These are phyloP conservation scores for Coniferiporia weirii DNA, from an alignment of 1,284 basidiomycete species.

Conservation along the genomic window DNA sequence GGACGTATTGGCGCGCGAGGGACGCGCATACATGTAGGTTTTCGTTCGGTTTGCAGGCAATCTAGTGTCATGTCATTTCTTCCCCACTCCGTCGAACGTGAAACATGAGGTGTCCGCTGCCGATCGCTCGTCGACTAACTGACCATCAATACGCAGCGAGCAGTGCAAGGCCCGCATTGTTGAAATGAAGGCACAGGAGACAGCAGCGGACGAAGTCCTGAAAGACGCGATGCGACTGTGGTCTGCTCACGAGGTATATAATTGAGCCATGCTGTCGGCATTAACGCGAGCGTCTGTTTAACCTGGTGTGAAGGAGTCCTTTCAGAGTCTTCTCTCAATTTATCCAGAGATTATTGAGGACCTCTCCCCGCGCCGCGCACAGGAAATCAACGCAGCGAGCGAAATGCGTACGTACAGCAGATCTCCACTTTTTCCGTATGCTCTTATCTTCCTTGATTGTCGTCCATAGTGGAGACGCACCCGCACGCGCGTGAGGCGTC, in stretches of 20 bases:
- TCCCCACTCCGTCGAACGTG: too few relatives aligned
- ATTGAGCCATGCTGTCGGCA: not conserved
- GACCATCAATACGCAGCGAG: conserved; percentile 22
- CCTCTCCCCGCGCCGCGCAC: conserved; percentile 31
- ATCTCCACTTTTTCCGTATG: not conserved
- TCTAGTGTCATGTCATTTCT: not conserved
- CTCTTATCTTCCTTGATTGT: not conserved
- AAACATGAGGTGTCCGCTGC: not conserved
- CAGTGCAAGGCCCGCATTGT: conserved; percentile 24
- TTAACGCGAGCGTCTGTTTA: not conserved
- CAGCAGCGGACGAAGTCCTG: conserved; percentile 23
- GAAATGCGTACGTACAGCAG: conserved; percentile 29
- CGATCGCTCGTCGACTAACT: too few relatives aligned
- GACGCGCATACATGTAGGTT: conserved; percentile 27
- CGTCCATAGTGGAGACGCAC: conserved; percentile 32
- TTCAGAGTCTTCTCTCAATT: conserved; percentile 27
- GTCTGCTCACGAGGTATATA: conserved; percentile 26
- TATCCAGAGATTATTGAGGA: conserved; percentile 33
- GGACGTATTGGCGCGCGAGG: conserved; percentile 25
- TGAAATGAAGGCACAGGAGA: conserved; percentile 26
- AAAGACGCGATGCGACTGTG: conserved; percentile 23
- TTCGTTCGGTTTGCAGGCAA: not conserved
- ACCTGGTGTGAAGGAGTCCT: conserved; percentile 27
- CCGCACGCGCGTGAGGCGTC: conserved; percentile 31
- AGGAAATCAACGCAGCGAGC: conserved; percentile 33